Evolutionary conservation across 176 grass and related monocot genomes (phyloP).

Genomic region (Pontederia paniculata): DNA sequence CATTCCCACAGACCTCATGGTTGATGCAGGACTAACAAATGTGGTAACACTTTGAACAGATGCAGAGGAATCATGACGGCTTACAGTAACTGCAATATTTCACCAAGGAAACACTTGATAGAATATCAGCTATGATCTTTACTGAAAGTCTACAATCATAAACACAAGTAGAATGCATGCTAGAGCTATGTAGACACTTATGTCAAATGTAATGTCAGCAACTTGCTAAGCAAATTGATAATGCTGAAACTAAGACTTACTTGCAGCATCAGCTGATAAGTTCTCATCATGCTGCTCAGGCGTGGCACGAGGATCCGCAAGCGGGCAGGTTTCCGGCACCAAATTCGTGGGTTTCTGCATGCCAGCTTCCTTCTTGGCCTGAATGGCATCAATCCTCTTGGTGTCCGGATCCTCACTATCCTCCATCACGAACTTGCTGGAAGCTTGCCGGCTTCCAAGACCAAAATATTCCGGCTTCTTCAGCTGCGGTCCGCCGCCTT

Average conservation of each 20-base stretch:
- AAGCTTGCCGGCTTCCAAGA: constrained; percentile 28
- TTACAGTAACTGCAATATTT: constrained; percentile 54
- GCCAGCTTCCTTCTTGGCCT: constrained; percentile 50
- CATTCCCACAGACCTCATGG: constrained; percentile 81
- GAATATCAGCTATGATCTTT: not conserved
- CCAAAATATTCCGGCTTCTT: constrained; percentile 43
- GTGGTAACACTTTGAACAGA: constrained; percentile 42
- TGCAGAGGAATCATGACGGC: constrained; percentile 47
- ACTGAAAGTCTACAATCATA: no score
- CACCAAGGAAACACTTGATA: not conserved
- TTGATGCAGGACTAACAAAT: constrained; percentile 53
- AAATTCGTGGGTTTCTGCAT: constrained; percentile 36
- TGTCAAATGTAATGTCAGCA: no score
- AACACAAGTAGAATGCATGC: no score
- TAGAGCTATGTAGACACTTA: no score
- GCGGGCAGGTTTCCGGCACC: constrained; percentile 2
- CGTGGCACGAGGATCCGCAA: constrained; percentile 39
- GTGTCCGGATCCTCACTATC: constrained; percentile 24
- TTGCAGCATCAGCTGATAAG: constrained; percentile 33
- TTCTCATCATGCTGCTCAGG: constrained; percentile 27
- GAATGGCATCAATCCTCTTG: constrained; percentile 17
- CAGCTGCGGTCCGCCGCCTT: constrained; percentile 17
- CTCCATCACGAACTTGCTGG: constrained; percentile 29
- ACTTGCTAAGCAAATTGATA: no score
- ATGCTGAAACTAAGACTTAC: no score